Percentiles rank a stretch among this genome's conserved stretches.
Conservation (phyloP, 768 basidiomycete genomes). For the Naematelia aurantialba region DNA sequence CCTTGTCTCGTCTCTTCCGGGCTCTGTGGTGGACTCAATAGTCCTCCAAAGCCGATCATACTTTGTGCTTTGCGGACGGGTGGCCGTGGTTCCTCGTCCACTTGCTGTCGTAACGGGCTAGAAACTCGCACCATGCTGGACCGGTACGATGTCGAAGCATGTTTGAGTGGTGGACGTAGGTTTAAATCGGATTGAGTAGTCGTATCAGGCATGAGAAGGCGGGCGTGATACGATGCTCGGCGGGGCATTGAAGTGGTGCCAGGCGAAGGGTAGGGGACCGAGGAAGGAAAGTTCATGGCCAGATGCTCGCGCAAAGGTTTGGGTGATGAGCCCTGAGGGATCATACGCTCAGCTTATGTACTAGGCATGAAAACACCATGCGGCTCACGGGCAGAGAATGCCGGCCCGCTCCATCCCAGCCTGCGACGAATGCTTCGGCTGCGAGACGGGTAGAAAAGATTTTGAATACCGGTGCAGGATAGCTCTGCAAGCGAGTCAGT, state of each 20-base stretch:
- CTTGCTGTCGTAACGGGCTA: slow-evolving; percentile 44
- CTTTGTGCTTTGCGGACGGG: slow-evolving; percentile 15
- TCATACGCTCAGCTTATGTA: neutral
- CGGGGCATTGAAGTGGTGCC: slow-evolving; percentile 14
- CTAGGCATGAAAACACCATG: neutral
- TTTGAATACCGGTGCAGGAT: slow-evolving; percentile 34
- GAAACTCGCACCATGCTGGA: slow-evolving; percentile 36
- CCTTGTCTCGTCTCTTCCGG: slow-evolving; percentile 15
- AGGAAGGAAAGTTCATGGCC: slow-evolving; percentile 40
- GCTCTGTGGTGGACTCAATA: slow-evolving; percentile 30
- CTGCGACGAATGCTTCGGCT: slow-evolving; percentile 42
- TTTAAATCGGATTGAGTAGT: slow-evolving; percentile 8
- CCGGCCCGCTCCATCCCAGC: slow-evolving; percentile 40
- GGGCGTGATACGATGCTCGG: slow-evolving; percentile 28
- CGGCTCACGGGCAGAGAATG: slow-evolving; percentile 39
- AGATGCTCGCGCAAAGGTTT: slow-evolving; percentile 44
- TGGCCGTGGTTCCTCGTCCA: slow-evolving; percentile 33
- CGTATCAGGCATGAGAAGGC: slow-evolving; percentile 12
- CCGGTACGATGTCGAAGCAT: slow-evolving; percentile 22
- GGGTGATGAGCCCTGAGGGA: slow-evolving; percentile 23
- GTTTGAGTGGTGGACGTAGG: slow-evolving; percentile 20
- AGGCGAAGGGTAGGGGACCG: slow-evolving; percentile 20
- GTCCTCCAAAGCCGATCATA: slow-evolving; percentile 27
- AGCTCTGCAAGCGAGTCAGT: slow-evolving; percentile 12
- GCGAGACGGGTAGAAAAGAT: slow-evolving; percentile 46